phyloP scores from a whole-genome alignment of 495 filamentous ascomycete species.

The Zalerion maritima region DNA sequence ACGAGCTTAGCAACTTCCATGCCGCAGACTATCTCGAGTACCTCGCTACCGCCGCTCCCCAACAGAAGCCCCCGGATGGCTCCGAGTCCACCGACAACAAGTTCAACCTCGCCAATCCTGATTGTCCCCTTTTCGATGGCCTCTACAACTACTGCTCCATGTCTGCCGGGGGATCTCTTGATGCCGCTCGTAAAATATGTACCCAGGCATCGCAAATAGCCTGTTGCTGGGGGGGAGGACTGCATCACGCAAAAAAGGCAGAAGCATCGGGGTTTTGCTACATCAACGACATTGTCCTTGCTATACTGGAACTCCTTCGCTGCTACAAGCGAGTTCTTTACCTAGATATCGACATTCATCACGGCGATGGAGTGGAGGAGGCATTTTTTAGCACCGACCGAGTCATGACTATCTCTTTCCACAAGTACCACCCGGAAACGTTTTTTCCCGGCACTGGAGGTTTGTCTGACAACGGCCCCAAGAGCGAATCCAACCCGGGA shows the following conservation, averaged over 20 bases:
- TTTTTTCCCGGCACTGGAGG: slow-evolving; percentile 96
- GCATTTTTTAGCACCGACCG: slow-evolving; percentile 94
- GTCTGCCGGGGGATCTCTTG: slow-evolving; percentile 78
- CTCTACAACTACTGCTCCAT: slow-evolving; percentile 89
- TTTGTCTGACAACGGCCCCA: slow-evolving; percentile 76
- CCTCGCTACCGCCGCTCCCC: slow-evolving; percentile 40
- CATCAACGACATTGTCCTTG: slow-evolving; percentile 95
- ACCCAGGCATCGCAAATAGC: slow-evolving; percentile 83
- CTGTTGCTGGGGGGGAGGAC: slow-evolving; percentile 95
- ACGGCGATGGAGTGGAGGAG: slow-evolving; percentile 93
- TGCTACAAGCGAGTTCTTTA: slow-evolving; percentile 87
- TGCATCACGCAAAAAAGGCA: slow-evolving; percentile 94
- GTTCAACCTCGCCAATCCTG: slow-evolving; percentile 77
- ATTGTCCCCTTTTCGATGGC: slow-evolving; percentile 94
- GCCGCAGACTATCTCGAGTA: slow-evolving; percentile 82
- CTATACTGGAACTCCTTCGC: slow-evolving; percentile 77
- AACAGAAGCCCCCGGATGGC: slow-evolving; percentile 34
- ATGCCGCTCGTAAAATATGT: slow-evolving; percentile 80
- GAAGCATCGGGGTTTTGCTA: slow-evolving; percentile 96
- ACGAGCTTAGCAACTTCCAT: slow-evolving; percentile 83
- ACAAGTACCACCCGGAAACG: slow-evolving; percentile 78
- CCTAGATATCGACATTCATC: slow-evolving; percentile 96
- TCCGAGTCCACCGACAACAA: slow-evolving; percentile 27
- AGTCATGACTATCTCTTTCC: slow-evolving; percentile 90
- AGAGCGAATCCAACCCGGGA: slow-evolving; percentile 71